phyloP scores from a whole-genome alignment of 352 stramenopile genomes.

The Pythium oligandrum region DNA sequence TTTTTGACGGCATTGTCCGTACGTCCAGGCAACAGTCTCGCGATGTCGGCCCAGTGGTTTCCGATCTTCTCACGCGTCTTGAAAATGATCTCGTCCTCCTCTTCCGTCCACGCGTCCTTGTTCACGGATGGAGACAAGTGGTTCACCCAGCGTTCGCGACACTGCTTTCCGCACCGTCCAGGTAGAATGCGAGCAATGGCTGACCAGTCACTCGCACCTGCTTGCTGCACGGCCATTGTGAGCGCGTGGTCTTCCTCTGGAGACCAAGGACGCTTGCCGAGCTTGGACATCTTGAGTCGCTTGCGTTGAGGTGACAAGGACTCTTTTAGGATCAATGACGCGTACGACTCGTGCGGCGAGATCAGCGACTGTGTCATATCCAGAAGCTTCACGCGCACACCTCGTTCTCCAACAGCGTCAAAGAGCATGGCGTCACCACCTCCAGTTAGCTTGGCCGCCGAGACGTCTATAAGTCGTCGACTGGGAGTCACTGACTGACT shows the following conservation, averaged over 20 bases:
- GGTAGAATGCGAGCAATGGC: conserved; percentile 91
- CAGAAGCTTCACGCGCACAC: conserved; percentile 26
- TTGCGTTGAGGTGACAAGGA: conserved; percentile 58
- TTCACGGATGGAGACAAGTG: conserved; percentile 93
- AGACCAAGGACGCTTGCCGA: conserved; percentile 67
- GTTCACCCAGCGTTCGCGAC: conserved; percentile 96
- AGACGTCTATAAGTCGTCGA: not conserved
- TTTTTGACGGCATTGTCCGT: conserved; percentile 98
- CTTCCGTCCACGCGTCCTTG: conserved; percentile 91
- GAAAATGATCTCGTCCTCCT: conserved; percentile 91
- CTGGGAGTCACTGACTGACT: not conserved
- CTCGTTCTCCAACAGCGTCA: conserved; percentile 10
- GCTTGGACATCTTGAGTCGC: conserved; percentile 51
- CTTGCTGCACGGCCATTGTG: conserved; percentile 43
- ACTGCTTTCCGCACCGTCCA: conserved; percentile 95
- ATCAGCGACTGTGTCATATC: conserved; percentile 21
- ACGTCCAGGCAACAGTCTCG: conserved; percentile 90
- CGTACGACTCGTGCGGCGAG: conserved; percentile 28
- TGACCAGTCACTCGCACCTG: conserved; percentile 85
- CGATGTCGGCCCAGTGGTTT: conserved; percentile 98
- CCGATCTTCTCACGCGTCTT: conserved; percentile 76
- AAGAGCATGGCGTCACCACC: conserved; percentile 4
- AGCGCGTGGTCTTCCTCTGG: conserved; percentile 56
- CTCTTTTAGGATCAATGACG: conserved; percentile 27
- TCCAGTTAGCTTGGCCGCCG: not conserved